Evolutionary conservation across 2,329 filamentous ascomycete species (phyloP), one percentile per base, ranked within the genome.

Genomic region (Berkeleyomyces rouxiae): DNA sequence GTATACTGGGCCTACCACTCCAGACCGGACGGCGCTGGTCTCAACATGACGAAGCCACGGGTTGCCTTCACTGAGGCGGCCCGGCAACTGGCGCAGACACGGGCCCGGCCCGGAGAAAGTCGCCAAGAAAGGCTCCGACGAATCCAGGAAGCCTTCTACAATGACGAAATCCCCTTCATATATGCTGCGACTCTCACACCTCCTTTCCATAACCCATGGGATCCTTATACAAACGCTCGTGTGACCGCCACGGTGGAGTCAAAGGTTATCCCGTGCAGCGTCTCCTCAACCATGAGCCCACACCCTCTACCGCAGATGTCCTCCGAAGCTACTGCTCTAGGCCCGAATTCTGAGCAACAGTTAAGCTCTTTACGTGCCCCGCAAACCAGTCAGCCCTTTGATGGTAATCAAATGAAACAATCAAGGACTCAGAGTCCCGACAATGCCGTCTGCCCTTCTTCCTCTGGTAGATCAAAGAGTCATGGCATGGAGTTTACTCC

Each of bases 111-210:
- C 9, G 46, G 55, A 44, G 13, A 59, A 31, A 23, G 44, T 4
- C 58, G 63, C 13, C 16, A 46, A 23, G 36, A 23, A 6, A 55
- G 63, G 3, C 42, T 64, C 7, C 39, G 23, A 39, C 40, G 42
- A 1, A 58, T 64, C 9, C 60, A 62, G 40, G 31, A 57, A 31
- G 60, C 55, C 40, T n/a, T 64, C 16, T 47, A 62, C 23, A 44
- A 62, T 53, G 63, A 42, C 13, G 42, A 64, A 2, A 16, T 60
- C 10, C 63, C 63, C 11, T 40, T 59, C 7, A 60, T 62, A 3
- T 62, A 62, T 43, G 47, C 59, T 33, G 60, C 63, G 7, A 47
- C 57, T n/a, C 63, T 64, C 36, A 61, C 60, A 31, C 60, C 60
- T 39, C 60, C 60, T 57, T 61, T 58, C 49, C 49, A 31, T 9